Percentiles rank a stretch among this genome's conserved stretches.
Evolutionary conservation across 768 basidiomycete species (phyloP).

Genomic region (Mycena rosella): DNA sequence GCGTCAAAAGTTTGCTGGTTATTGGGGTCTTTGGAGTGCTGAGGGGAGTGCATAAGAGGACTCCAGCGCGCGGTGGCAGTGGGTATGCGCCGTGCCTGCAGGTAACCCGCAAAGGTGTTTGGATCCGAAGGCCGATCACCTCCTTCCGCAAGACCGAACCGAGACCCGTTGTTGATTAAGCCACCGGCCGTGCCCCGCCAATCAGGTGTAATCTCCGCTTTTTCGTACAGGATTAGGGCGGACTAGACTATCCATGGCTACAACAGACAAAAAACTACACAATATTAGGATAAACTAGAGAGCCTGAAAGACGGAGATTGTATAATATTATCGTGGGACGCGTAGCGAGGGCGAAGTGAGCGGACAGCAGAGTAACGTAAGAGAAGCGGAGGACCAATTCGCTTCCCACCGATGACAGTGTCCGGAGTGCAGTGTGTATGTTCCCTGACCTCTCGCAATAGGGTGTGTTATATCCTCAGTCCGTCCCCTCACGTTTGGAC

Average conservation of each 20-base stretch:
- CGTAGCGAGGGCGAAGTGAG: conserved; percentile 59
- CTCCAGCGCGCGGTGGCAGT: conserved; percentile 62
- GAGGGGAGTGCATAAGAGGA: conserved; percentile 70
- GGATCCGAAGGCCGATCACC: too few species aligned
- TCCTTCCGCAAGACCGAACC: too few species aligned
- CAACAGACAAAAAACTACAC: conserved; percentile 32
- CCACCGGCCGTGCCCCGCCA: conserved; percentile 62
- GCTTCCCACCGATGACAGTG: too few species aligned
- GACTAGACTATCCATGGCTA: conserved; percentile 24
- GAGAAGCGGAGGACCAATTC: conserved; percentile 49
- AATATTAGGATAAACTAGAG: conserved; percentile 14
- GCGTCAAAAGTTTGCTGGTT: conserved; percentile 32
- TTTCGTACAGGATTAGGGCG: conserved; percentile 10
- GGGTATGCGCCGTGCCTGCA: conserved; percentile 66
- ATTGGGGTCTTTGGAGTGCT: conserved; percentile 55
- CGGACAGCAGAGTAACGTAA: conserved; percentile 66
- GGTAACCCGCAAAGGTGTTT: too few species aligned
- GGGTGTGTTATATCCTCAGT: background rate
- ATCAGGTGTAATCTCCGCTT: conserved; percentile 53
- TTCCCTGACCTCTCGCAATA: background rate
- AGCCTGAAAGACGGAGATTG: background rate
- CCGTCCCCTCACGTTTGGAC: conserved; percentile 1
- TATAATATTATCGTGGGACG: conserved; percentile 52
- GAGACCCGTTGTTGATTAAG: conserved; percentile 33
- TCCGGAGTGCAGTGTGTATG: background rate